Evolutionary conservation across 768 basidiomycete species (phyloP).

Genomic region (Lactarius sanguifluus): DNA sequence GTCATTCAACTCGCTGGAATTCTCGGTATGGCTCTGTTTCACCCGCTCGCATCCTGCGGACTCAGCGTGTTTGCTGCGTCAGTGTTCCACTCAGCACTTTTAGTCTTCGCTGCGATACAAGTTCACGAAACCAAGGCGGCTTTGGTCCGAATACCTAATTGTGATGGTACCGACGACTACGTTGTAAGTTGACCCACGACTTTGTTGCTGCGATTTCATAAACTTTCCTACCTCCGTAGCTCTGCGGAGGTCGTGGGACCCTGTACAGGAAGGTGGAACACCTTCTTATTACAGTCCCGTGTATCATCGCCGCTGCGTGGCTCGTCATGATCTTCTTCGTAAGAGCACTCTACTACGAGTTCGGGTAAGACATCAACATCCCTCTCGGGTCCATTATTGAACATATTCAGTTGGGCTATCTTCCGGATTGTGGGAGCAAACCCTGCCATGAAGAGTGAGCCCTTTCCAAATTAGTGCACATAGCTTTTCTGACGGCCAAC

Average conservation of each 20-base stretch:
- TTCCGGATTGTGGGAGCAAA: conserved; percentile 89
- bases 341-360: conserved; percentile 72
- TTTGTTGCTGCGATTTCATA: not conserved
- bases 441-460: conserved; percentile 76
- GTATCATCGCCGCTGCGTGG: conserved; percentile 66
- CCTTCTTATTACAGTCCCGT: conserved; percentile 72
- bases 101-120: conserved; percentile 75
- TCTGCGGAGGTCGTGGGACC: conserved; percentile 48
- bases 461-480: not conserved
- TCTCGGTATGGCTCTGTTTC: conserved; percentile 46
- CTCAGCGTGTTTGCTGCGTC: conserved; percentile 8
- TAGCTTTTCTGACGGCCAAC: conserved; percentile 18
- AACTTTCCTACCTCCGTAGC: conserved; percentile 37
- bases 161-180: conserved; percentile 38
- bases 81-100: conserved; percentile 76
- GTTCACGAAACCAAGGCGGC: conserved; percentile 71
- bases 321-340: conserved; percentile 65
- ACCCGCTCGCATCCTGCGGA: not conserved
- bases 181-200: conserved; percentile 40
- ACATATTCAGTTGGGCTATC: conserved; percentile 69
- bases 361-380: conserved; percentile 56
- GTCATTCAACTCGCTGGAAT: conserved; percentile 77
- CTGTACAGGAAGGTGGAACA: conserved; percentile 62
- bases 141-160: conserved; percentile 43
- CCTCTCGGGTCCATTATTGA: not conserved